Conservation (phyloP, 2,329 filamentous ascomycete genomes). For the Cladosporium oxysporum region DNA sequence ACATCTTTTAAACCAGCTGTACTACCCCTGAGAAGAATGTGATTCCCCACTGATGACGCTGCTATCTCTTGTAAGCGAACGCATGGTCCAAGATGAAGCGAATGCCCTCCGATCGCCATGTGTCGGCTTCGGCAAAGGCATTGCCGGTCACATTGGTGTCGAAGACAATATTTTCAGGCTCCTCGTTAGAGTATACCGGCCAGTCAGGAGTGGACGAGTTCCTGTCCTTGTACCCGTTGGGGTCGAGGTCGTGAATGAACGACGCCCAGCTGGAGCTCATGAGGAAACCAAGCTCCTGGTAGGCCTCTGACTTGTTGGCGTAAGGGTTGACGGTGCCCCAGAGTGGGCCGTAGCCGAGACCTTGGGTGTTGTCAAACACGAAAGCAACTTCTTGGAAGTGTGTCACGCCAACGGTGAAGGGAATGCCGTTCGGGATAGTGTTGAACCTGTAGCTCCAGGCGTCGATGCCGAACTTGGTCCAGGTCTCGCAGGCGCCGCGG, state of each 20-base stretch:
- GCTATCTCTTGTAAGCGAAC: constrained; percentile 23
- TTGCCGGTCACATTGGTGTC: constrained; percentile 45
- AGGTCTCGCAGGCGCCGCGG: constrained; percentile 54
- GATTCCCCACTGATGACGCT: not conserved
- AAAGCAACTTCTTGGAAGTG: constrained; percentile 58
- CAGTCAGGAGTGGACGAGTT: constrained; percentile 34
- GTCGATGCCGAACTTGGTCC: constrained; percentile 50
- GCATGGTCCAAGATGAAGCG: constrained; percentile 42
- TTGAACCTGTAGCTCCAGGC: constrained; percentile 67
- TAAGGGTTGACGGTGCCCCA: constrained; percentile 39
- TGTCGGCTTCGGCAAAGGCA: constrained; percentile 45
- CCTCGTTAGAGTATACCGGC: constrained; percentile 42
- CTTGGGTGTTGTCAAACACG: constrained; percentile 49
- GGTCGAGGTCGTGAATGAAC: constrained; percentile 47
- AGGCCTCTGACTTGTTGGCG: constrained; percentile 39
- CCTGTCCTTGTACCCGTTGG: constrained; percentile 36
- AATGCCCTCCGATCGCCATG: constrained; percentile 48
- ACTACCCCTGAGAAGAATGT: not conserved
- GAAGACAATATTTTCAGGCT: constrained; percentile 47
- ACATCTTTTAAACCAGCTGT: not conserved
- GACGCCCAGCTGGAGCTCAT: constrained; percentile 50
- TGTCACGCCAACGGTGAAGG: constrained; percentile 47
- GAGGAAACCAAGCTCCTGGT: constrained; percentile 42
- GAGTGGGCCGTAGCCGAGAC: constrained; percentile 42
- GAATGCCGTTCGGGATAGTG: constrained; percentile 50